Percentiles rank a stretch among this genome's conserved stretches.
Conservation (phyloP, 208 protist genomes). For the Tritrichomonas musculus region DNA sequence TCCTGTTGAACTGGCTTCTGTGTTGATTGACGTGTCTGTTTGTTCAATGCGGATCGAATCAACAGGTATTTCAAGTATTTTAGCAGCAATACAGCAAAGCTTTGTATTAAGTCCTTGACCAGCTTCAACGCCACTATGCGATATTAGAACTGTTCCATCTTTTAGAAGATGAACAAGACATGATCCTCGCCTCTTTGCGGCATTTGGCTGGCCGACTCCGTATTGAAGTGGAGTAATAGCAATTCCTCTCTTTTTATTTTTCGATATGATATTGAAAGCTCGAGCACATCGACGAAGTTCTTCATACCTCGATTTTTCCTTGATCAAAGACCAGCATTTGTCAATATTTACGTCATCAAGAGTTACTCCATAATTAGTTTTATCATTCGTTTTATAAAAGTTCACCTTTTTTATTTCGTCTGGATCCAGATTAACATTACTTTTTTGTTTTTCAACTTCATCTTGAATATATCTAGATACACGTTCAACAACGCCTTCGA, state of each 20-base stretch:
- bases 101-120: slow-evolving; percentile 56
- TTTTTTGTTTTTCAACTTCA: no score
- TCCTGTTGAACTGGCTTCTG: slow-evolving; percentile 58
- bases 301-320: background rate
- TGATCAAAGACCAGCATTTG: background rate
- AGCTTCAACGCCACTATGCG: slow-evolving; percentile 57
- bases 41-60: slow-evolving; percentile 46
- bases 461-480: slow-evolving; percentile 46
- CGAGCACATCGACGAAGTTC: slow-evolving; percentile 41
- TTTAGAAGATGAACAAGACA: slow-evolving; percentile 59
- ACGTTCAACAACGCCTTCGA: slow-evolving; percentile 60
- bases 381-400: background rate
- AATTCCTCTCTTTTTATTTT: slow-evolving; percentile 69
- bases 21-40: slow-evolving; percentile 48
- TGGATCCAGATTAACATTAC: no score
- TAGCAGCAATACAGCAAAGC: slow-evolving; percentile 50
- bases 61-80: slow-evolving; percentile 45
- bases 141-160: slow-evolving; percentile 54
- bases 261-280: slow-evolving; percentile 61
- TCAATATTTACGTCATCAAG: background rate
- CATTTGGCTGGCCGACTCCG: slow-evolving; percentile 63
- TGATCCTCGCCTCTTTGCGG: slow-evolving; percentile 60
- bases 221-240: slow-evolving; percentile 66
- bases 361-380: background rate
- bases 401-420: slow-evolving; percentile 35